Percentiles rank a stretch among this genome's conserved stretches.
phyloP scores from a whole-genome alignment of 78 protist species.

The Monosiga brevicollis region DNA sequence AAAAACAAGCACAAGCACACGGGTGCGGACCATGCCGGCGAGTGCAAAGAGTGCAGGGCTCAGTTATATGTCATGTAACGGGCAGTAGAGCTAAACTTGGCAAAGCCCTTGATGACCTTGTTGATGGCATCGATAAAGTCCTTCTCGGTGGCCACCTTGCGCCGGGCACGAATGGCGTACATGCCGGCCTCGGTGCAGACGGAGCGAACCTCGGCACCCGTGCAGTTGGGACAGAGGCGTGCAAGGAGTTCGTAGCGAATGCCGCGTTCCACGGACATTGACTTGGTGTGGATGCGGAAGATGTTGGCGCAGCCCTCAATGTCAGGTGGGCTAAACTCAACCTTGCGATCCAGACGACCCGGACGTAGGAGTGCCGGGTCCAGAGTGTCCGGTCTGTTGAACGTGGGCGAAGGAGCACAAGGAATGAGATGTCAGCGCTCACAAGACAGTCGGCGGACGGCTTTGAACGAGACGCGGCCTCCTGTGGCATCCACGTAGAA shows the following conservation, averaged over 20 bases:
- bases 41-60: no score
- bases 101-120: constrained; percentile 98
- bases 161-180: constrained; percentile 78
- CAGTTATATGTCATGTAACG: constrained; percentile 94
- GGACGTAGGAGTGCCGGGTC: constrained; percentile 99
- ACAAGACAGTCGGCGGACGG: no score
- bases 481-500: no score
- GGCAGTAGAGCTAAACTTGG: constrained; percentile 97
- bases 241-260: constrained; percentile 97
- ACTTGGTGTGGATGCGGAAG: constrained; percentile 78
- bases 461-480: no score
- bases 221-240: constrained; percentile 96
- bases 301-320: constrained; percentile 88
- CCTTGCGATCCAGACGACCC: constrained; percentile 95
- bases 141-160: constrained; percentile 88
- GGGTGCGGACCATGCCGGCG: no score
- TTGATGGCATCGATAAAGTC: constrained; percentile 97
- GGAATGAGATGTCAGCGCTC: not conserved
- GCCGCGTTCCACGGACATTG: constrained; percentile 79
- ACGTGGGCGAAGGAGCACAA: not conserved
- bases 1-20: no score
- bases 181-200: constrained; percentile 85
- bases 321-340: constrained; percentile 96
- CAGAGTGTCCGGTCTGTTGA: constrained; percentile 85
- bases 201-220: constrained; percentile 77